Evolutionary conservation across 148 eudicot genomes (phyloP).

Genomic region (Rhododendron henanense): DNA sequence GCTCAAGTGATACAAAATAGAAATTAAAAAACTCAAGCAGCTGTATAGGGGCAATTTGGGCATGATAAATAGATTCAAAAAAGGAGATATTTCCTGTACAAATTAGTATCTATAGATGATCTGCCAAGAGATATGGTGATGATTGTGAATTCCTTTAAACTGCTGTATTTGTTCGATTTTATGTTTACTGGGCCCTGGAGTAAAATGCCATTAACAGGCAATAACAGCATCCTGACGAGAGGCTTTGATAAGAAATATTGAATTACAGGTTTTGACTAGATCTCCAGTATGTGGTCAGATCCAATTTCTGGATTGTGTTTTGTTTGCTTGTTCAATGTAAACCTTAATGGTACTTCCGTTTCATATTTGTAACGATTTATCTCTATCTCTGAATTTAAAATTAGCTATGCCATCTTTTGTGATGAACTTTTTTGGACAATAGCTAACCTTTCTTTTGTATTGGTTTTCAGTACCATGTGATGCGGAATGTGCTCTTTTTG

Average conservation of each 20-base stretch:
- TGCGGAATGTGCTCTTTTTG: conserved; percentile 71
- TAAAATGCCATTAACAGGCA: background rate
- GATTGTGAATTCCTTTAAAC: background rate
- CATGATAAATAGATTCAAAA: background rate
- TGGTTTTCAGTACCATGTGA: conserved; percentile 62
- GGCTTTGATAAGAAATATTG: background rate
- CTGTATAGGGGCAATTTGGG: background rate
- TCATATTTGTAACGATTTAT: background rate
- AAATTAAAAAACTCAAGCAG: background rate
- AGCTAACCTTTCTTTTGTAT: background rate
- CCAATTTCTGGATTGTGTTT: background rate
- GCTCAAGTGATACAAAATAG: background rate
- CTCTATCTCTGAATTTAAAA: background rate
- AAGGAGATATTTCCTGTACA: background rate
- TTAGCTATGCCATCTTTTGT: background rate
- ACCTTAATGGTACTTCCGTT: background rate
- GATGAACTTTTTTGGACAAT: background rate
- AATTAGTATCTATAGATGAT: background rate
- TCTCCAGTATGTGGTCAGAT: background rate
- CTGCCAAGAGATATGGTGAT: background rate
- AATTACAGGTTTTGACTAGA: background rate
- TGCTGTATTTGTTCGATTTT: background rate
- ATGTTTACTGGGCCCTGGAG: background rate
- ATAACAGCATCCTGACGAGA: background rate
- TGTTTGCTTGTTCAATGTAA: background rate